Base-by-base conservation (phyloP, 1,284 basidiomycete species). In the Sporisorium sorghi region DNA sequence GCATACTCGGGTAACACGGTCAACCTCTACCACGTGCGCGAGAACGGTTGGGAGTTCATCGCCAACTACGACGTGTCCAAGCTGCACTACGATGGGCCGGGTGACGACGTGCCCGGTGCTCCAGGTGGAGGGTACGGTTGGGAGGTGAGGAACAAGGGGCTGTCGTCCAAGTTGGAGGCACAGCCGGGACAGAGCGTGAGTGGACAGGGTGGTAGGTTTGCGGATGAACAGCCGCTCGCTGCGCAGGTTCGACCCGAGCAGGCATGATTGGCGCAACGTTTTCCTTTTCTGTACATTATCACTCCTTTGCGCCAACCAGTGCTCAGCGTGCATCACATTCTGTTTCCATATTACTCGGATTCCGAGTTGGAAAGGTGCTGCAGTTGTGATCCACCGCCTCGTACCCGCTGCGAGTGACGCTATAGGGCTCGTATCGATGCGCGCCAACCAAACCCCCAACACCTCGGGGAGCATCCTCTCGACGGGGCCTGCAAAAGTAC, bases 1-100 rank as follows among this genome's bases (percentile, higher is more conserved):
- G 97, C 96, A 0, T 99, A 93, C 88, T 98, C 96, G 5, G 97
- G 97, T 58, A 83, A 83, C 78, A 92, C 93, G 3, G 91, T 93
- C 87, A 99, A 99, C 86, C 88, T 99, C 32, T 99, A 93, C 85
- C 95, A 97, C 77, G 93, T 99, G 80, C 91, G 93, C 84, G 91
- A 97, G 85, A 89, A 93, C 68, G 97, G 96, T 2, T 99, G 83
- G 83, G 73, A 79, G 59, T 84, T 83, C 57, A 81, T 83, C 48
- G 80, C 50, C 47, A 84, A 84, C 72, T 83, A 83, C 62, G 80
- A 83, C 47, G 82, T 77, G 1, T 72, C 78, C n/a, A 61, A 78
- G 9, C 55, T 83, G 55, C 82, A 84, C 62, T 84, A 83, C 70
- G 80, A 83, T 8, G 83, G 83, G 21, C 77, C 82, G 10, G 75